Evolutionary conservation across 2,329 filamentous ascomycete species (phyloP).

Genomic region (Cryphonectria parasitica): DNA sequence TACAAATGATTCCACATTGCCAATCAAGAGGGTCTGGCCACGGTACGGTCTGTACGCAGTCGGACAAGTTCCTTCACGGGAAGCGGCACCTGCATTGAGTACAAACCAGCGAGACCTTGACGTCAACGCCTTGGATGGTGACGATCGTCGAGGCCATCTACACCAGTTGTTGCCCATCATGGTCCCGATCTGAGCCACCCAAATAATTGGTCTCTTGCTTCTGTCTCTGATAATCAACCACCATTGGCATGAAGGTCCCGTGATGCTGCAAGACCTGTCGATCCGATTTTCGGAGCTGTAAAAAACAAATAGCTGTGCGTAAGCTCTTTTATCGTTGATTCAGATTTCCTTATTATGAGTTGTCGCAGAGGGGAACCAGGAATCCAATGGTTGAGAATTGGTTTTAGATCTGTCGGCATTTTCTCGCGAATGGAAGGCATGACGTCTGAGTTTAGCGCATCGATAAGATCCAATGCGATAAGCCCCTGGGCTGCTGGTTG

Average conservation of each 20-base stretch:
- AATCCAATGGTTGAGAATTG: slow-evolving; percentile 5
- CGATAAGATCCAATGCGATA: slow-evolving; percentile 10
- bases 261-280: slow-evolving; percentile 3
- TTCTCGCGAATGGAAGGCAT: background rate
- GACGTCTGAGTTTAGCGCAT: background rate
- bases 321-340: background rate
- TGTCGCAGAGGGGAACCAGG: background rate
- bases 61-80: background rate
- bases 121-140: background rate
- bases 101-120: background rate
- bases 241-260: background rate
- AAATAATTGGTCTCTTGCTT: background rate
- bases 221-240: background rate
- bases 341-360: background rate
- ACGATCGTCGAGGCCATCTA: background rate
- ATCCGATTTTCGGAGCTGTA: background rate
- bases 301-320: background rate
- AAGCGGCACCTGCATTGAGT: background rate
- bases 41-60: too few species aligned
- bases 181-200: background rate
- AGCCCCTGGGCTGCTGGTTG: background rate
- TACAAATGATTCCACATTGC: background rate
- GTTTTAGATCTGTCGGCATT: background rate
- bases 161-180: background rate
- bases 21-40: background rate